A percentile compares a stretch with the other conserved stretches of the same genome.
Evolutionary conservation across 164 flowering plant genomes (phyloP).

Genomic region (Vitis amurensis): DNA sequence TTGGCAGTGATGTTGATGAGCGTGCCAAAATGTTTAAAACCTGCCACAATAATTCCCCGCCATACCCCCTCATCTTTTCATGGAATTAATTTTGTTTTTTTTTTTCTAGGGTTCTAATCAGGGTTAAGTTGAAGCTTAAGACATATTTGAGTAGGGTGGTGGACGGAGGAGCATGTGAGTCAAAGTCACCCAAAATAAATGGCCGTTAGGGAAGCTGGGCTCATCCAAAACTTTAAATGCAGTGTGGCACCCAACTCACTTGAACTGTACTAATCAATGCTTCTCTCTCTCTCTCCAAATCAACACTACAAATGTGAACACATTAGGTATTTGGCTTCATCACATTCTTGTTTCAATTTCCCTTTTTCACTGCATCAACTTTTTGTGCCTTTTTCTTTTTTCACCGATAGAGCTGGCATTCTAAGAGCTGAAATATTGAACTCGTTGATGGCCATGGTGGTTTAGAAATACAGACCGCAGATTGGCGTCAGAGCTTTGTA

Average conservation of each 20-base stretch:
- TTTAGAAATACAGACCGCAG: not conserved
- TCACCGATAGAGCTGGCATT: too few species aligned
- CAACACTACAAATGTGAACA: not conserved
- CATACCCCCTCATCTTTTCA: too few species aligned
- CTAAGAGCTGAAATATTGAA: too few species aligned
- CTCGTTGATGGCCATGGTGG: too few species aligned
- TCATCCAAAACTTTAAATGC: conserved; percentile 13
- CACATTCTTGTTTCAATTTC: conserved; percentile 4
- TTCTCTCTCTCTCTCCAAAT: not conserved
- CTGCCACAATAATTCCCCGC: too few species aligned
- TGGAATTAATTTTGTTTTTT: too few species aligned
- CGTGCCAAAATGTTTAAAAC: too few species aligned
- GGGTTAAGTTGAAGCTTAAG: too few species aligned
- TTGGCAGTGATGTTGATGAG: too few species aligned
- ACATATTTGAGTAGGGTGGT: too few species aligned
- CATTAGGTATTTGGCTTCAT: not conserved
- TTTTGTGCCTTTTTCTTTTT: not conserved
- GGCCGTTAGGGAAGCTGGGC: conserved; percentile 39
- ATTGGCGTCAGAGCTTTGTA: conserved; percentile 14
- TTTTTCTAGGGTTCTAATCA: too few species aligned
- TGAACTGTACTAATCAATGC: conserved; percentile 30
- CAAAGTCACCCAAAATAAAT: conserved; percentile 19
- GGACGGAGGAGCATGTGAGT: not conserved
- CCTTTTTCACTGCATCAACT: not conserved
- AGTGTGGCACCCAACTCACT: conserved; percentile 1